Evolutionary conservation across 805 yeast genomes (phyloP), one percentile per base, ranked within the genome.

Genomic region (Diddensiella caesifluorescens): DNA sequence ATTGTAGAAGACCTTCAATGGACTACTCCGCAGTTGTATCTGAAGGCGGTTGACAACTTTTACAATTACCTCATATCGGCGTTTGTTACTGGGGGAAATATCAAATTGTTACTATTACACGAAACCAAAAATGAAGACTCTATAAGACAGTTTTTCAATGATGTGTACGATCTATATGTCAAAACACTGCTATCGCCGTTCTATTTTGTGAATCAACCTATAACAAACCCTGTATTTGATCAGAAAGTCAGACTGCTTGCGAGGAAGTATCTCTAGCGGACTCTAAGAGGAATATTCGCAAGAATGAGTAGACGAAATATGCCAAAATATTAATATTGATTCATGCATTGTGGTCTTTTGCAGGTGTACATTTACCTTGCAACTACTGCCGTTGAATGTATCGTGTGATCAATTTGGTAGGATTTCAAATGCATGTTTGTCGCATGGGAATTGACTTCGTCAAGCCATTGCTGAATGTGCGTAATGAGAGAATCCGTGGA

Each of bases 1-100:
- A 71, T 92, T n/a, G 79, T 92, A 0, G 96, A 92, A 49, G 95
- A 89, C 53, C 63, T 78, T 2, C 97, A 88, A 57, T 88, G 95
- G 90, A 74, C 76, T 36, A 69, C 75, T 6, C 76, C 70, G 48
- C 69, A 73, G 33, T 69, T 83, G 48, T 81, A 83, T 55, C 65
- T 88, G 48, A 89, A 90, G 35, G 75, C 75, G 34, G 75, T 90
- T 15, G 98, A 92, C 63, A 78, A 80, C 27, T 90, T 87, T 61
- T 86, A 89, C 60, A 94, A 92, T 4, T 77, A 79, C 50, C 67
- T 72, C 36, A 76, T 90, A n/a, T 83, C 87, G 42, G 94, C 90
- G 3, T 92, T 79, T 58, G 71, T 90, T 30, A 86, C 96, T 0
- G 88, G 88, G 39, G 90, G 96, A 4, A 89, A 87, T 56, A 74